A percentile compares a stretch with the other conserved stretches of the same genome.
Evolutionary conservation across 2,329 filamentous ascomycete genomes (phyloP).

Genomic region (Fusarium sp.): DNA sequence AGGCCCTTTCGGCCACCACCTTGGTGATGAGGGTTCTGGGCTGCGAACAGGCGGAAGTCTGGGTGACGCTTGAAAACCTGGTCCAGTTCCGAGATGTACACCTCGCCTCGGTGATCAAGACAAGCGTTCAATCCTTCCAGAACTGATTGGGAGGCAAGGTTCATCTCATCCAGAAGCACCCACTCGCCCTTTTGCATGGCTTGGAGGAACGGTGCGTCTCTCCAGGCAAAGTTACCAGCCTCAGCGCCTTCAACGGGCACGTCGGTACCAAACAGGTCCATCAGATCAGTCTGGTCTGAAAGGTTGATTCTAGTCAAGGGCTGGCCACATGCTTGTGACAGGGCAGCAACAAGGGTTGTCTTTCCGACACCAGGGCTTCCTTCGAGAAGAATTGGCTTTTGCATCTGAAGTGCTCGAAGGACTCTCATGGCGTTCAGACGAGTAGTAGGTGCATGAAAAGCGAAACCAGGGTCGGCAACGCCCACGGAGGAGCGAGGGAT

Average conservation of each 20-base stretch:
- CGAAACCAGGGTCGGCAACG: conserved; percentile 55
- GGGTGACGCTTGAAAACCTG: conserved; percentile 92
- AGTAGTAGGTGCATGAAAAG: conserved; percentile 91
- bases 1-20: conserved; percentile 95
- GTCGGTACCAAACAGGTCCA: conserved; percentile 97
- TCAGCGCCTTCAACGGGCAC: conserved; percentile 94
- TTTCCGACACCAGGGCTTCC: conserved; percentile 99
- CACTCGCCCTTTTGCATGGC: conserved; percentile 98
- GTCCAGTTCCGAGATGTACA: conserved; percentile 95
- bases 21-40: conserved; percentile 97
- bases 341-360: conserved; percentile 89
- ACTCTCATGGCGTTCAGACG: conserved; percentile 91
- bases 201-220: conserved; percentile 93
- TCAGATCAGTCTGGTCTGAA: conserved; percentile 96
- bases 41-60: conserved; percentile 93
- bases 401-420: conserved; percentile 86
- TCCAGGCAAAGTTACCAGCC: conserved; percentile 93
- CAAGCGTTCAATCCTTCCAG: conserved; percentile 97
- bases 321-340: conserved; percentile 83
- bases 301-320: conserved; percentile 94
- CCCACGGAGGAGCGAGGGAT: conserved; percentile 65
- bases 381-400: conserved; percentile 93
- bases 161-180: conserved; percentile 99
- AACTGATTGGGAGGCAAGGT: conserved; percentile 95
- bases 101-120: conserved; percentile 94